Conservation (phyloP, 192 early-diverging fungal genomes). For the Coemansia sp. region DNA sequence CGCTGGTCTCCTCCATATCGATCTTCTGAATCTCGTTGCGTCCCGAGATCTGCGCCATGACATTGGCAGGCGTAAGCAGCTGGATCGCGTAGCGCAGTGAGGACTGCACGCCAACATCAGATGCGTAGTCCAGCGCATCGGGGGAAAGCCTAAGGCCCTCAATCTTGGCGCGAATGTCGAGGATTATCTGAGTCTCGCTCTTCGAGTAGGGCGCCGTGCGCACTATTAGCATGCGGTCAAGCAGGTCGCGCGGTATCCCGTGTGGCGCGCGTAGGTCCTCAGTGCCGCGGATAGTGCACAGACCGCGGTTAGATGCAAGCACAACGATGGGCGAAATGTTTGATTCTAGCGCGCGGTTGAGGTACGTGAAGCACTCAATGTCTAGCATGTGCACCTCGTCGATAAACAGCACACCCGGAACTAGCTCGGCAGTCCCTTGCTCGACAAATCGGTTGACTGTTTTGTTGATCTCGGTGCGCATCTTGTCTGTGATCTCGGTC, state of each 20-base stretch:
- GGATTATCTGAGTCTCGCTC: constrained; percentile 84
- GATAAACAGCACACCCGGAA: constrained; percentile 96
- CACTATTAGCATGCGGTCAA: constrained; percentile 95
- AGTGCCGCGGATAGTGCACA: constrained; percentile 79
- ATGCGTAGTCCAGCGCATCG: constrained; percentile 72
- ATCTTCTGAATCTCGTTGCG: constrained; percentile 73
- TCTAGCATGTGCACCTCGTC: constrained; percentile 99
- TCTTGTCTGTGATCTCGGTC: constrained; percentile 98
- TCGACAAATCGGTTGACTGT: constrained; percentile 98
- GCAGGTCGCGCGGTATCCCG: constrained; percentile 93
- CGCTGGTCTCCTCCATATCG: constrained; percentile 81
- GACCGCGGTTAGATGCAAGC: constrained; percentile 95
- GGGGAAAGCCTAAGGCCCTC: constrained; percentile 78
- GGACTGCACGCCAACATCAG: constrained; percentile 81
- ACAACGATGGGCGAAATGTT: constrained; percentile 94
- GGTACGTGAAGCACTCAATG: constrained; percentile 98
- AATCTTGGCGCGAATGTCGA: constrained; percentile 89
- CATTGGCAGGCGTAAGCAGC: constrained; percentile 84
- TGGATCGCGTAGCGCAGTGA: constrained; percentile 95
- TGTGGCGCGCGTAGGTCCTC: constrained; percentile 75
- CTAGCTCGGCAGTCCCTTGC: constrained; percentile 93
- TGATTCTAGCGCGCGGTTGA: constrained; percentile 96
- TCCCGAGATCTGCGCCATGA: constrained; percentile 83
- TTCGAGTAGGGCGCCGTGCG: constrained; percentile 88
- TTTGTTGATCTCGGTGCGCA: constrained; percentile 98